Base-by-base conservation (phyloP, 805 yeast species). In the Danielozyma ontarioensis region DNA sequence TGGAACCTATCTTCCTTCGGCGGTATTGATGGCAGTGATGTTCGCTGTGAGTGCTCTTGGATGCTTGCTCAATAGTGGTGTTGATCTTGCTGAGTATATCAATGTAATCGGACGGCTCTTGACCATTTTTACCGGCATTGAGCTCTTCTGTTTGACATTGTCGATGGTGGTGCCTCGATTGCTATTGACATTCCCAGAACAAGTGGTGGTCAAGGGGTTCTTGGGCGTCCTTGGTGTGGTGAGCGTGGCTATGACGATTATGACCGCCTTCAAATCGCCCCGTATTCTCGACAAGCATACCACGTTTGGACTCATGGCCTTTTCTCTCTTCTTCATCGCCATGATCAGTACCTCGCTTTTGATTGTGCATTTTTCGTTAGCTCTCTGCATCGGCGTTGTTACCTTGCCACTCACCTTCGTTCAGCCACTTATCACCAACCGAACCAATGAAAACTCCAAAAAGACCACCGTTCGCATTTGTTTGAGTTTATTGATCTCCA, bases 1-100 rank as follows among this genome's bases (percentile, higher is more conserved):
- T 42, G 97, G 96, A 3, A 86, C 94, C 13, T 93, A 90, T 53
- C 63, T 93, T 32, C 97, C 97, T 1, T 68, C 90, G 3, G 95
- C 94, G 0, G 80, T 82, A 30, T 62, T 84, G 5, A 58, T 83
- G 4, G 83, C 93, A 1, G 70, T 75, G 3, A 59, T 85, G 1
- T 88, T 74, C 65, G 78, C 85, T 0, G 39, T 88, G 13, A 76
- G 86, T 46, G 74, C 96, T 2, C 50, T 80, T 18, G 72, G 83
- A 38, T 57, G 76, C 10, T 49, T 76, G 15, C 50, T 82, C 28
- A 74, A 75, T 37, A 61, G 68, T 29, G 60, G 58, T 13, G 56
- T 71, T 26, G 31, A 55, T 4, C 29, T 49, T 4, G 27, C 30
- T 2, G 49, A 44, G 10, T 48, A 53, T 18, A 36, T 58, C 19